phyloP scores from a whole-genome alignment of 306 rosid genomes.

The Glycine tomentella region DNA sequence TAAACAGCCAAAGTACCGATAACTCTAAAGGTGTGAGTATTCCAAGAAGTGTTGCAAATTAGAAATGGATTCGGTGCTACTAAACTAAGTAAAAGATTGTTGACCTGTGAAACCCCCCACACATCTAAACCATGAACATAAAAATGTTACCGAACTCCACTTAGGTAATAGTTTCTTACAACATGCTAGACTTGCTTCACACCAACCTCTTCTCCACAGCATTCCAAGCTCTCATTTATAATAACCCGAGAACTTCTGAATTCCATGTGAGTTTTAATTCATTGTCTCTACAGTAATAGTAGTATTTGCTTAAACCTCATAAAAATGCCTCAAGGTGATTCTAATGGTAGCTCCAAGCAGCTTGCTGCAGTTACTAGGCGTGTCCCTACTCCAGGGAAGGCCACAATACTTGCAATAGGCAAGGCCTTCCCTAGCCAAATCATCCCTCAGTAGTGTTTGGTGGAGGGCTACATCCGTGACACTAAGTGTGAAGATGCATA shows the following conservation, averaged over 20 bases:
- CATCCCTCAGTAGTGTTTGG: constrained; percentile 94
- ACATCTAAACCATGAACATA: constrained; percentile 57
- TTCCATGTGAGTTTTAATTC: constrained; percentile 46
- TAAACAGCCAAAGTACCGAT: neutral
- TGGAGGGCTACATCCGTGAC: constrained; percentile 90
- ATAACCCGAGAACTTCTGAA: constrained; percentile 27
- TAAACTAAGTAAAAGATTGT: constrained; percentile 53
- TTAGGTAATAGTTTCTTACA: constrained; percentile 47
- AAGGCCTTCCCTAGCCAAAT: constrained; percentile 91
- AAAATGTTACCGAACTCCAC: constrained; percentile 51
- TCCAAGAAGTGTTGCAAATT: constrained; percentile 35
- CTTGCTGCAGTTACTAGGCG: constrained; percentile 49
- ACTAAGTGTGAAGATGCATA: constrained; percentile 77
- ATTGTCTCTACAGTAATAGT: constrained; percentile 7
- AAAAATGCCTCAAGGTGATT: constrained; percentile 65
- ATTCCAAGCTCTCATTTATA: constrained; percentile 55
- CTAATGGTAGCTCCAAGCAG: constrained; percentile 44
- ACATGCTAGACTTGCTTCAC: constrained; percentile 63
- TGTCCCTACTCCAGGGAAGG: constrained; percentile 71
- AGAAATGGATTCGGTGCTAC: constrained; percentile 45
- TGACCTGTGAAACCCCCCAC: constrained; percentile 46
- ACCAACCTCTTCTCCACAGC: constrained; percentile 74
- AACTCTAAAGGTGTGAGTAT: neutral
- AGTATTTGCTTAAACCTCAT: neutral
- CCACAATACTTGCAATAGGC: constrained; percentile 87